phyloP scores from a whole-genome alignment of 768 basidiomycete genomes.

The Candolleomyces aberdarensis region DNA sequence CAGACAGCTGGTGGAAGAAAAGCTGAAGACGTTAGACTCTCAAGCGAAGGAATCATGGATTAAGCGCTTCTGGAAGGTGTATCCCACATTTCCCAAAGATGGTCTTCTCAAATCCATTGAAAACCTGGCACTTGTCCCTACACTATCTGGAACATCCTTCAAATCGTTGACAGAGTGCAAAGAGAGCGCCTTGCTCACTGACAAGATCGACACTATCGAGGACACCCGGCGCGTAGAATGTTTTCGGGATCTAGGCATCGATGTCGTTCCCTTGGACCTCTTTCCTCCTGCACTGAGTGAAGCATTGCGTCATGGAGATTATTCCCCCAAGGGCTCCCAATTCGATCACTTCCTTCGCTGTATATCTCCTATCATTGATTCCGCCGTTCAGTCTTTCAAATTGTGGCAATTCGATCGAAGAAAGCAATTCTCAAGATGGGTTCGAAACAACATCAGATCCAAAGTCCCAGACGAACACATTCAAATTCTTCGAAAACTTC shows the following conservation, averaged over 20 bases:
- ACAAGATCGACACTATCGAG: constrained; percentile 5
- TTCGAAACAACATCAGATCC: background rate
- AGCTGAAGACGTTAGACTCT: background rate
- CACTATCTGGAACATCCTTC: constrained; percentile 18
- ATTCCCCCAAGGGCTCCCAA: background rate
- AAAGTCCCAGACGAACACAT: background rate
- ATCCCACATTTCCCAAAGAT: constrained; percentile 6
- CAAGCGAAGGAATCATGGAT: constrained; percentile 21
- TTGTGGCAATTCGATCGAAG: background rate
- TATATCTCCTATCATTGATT: background rate
- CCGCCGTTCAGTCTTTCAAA: background rate
- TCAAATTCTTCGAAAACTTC: background rate
- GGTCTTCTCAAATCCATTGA: constrained; percentile 13
- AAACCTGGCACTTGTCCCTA: constrained; percentile 33
- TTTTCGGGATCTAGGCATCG: constrained; percentile 12
- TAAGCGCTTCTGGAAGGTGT: constrained; percentile 28
- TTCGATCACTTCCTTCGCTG: background rate
- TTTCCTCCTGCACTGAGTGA: constrained; percentile 9
- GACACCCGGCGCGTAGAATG: constrained; percentile 26
- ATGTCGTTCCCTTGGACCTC: constrained; percentile 13
- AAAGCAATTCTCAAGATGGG: background rate
- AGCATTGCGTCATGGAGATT: background rate
- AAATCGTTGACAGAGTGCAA: constrained; percentile 28
- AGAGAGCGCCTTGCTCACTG: constrained; percentile 21
- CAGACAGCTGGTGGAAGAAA: background rate